phyloP scores from a whole-genome alignment of 768 basidiomycete species.

The Lentinula guzmanii region DNA sequence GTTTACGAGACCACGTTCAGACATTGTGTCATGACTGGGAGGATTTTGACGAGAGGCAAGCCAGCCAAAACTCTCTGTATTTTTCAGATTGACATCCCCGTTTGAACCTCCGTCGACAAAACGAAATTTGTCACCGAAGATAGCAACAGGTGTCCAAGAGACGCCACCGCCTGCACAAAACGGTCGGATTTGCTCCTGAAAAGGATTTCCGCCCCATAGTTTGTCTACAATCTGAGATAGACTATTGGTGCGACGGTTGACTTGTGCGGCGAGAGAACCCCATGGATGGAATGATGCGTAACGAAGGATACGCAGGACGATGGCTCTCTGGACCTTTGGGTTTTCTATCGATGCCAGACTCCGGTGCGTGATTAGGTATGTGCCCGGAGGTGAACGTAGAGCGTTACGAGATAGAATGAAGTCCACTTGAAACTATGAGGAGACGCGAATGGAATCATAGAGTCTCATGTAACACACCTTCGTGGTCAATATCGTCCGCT shows the following conservation, averaged over 20 bases:
- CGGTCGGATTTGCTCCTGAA: conserved; percentile 13
- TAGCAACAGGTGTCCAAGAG: conserved; percentile 51
- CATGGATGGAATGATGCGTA: conserved; percentile 71
- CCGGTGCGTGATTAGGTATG: conserved; percentile 38
- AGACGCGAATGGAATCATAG: neutral
- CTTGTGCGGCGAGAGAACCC: conserved; percentile 65
- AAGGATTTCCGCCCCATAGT: conserved; percentile 38
- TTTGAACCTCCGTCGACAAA: conserved; percentile 10
- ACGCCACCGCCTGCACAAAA: conserved; percentile 62
- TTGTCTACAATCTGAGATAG: conserved; percentile 40
- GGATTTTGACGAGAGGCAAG: conserved; percentile 56
- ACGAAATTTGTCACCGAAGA: conserved; percentile 19
- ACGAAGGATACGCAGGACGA: conserved; percentile 55
- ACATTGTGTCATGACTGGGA: conserved; percentile 23
- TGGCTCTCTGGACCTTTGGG: conserved; percentile 28
- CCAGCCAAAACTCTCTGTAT: conserved; percentile 43
- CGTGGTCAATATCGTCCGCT: conserved; percentile 33
- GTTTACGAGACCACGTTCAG: conserved; percentile 15
- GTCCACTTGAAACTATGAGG: conserved; percentile 30
- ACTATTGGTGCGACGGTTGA: conserved; percentile 40
- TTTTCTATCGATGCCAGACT: conserved; percentile 27
- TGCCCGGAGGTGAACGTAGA: conserved; percentile 42
- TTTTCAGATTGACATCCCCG: neutral
- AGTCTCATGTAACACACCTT: conserved; percentile 29
- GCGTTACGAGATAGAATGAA: conserved; percentile 27